phyloP scores from a whole-genome alignment of 83 land plant genomes.

The Diphasiastrum complanatum region DNA sequence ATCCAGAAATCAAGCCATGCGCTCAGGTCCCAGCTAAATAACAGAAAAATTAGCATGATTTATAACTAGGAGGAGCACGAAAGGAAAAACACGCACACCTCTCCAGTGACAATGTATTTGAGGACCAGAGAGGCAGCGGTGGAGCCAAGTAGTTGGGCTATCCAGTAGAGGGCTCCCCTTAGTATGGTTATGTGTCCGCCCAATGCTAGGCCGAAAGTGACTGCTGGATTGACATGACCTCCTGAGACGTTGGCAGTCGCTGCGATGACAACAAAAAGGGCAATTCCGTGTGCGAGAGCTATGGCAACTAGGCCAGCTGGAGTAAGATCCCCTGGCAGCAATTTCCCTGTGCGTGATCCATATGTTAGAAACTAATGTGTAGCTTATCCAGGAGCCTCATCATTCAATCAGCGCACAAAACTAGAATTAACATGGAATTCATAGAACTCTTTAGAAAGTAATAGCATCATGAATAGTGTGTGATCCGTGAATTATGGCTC shows the following conservation, averaged over 20 bases:
- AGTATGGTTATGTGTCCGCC: constrained; percentile 60
- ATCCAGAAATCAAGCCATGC: no score
- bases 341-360: background rate
- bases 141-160: constrained; percentile 71
- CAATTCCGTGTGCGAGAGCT: constrained; percentile 51
- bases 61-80: no score
- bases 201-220: constrained; percentile 53
- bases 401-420: no score
- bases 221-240: constrained; percentile 75
- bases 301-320: constrained; percentile 37
- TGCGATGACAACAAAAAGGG: constrained; percentile 41
- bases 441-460: no score
- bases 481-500: no score
- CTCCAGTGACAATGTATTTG: constrained; percentile 6
- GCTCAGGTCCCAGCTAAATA: no score
- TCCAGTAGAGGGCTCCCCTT: constrained; percentile 53
- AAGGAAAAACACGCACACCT: no score
- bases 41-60: no score
- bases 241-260: constrained; percentile 52
- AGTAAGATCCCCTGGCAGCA: constrained; percentile 29
- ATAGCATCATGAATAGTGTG: no score
- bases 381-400: no score
- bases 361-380: no score
- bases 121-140: constrained; percentile 39
- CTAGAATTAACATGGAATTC: no score